phyloP scores from a whole-genome alignment of 1,284 basidiomycete species.

The Cutaneotrichosporon sp. region DNA sequence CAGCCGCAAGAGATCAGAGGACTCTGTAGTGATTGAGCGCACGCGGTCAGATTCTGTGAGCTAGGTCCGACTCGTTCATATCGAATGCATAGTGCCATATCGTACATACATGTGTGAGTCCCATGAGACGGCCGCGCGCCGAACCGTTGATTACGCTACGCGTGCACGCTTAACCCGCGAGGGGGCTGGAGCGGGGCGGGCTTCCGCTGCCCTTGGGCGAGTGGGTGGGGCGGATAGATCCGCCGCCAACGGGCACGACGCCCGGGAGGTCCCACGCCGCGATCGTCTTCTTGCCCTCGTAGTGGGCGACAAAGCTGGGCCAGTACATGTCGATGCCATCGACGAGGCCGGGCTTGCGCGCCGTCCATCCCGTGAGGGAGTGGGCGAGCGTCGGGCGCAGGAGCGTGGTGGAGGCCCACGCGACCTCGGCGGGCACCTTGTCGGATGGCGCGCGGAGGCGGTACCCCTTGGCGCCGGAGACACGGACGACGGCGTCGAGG shows the following conservation, averaged over 20 bases:
- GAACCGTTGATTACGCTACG: background rate
- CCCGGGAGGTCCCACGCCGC: conserved; percentile 26
- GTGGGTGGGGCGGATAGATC: background rate
- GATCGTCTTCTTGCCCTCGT: conserved; percentile 27
- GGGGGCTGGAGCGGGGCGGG: conserved; percentile 9
- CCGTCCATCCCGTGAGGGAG: conserved; percentile 58
- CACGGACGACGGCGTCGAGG: conserved; percentile 55
- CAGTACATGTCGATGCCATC: conserved; percentile 59
- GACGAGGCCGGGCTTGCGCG: conserved; percentile 56
- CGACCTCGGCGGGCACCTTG: conserved; percentile 47
- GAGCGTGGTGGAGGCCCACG: conserved; percentile 25
- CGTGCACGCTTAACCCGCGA: background rate
- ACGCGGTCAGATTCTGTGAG: no score
- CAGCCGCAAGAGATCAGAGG: no score
- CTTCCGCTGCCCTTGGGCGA: conserved; percentile 4
- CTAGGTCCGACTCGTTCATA: background rate
- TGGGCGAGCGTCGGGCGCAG: conserved; percentile 57
- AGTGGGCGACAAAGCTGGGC: conserved; percentile 24
- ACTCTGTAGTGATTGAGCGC: no score
- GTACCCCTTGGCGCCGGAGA: conserved; percentile 52
- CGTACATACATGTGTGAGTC: background rate
- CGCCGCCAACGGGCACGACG: conserved; percentile 14
- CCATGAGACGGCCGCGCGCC: background rate
- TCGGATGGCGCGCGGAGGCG: conserved; percentile 24
- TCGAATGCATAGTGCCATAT: background rate